phyloP scores from a whole-genome alignment of 2,329 filamentous ascomycete genomes.

The Thermothelomyces thermophilus region DNA sequence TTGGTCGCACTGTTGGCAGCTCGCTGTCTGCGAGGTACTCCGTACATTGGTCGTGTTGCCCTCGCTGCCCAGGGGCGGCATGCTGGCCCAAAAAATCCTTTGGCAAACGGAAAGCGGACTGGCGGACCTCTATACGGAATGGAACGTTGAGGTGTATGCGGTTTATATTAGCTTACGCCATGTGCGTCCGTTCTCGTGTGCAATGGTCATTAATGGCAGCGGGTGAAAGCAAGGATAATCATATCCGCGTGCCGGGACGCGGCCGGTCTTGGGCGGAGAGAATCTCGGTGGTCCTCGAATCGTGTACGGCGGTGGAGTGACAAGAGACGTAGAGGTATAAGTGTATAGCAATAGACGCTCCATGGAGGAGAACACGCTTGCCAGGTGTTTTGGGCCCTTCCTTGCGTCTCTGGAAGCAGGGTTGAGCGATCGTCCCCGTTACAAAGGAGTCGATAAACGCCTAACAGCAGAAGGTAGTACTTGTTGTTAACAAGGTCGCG shows the following conservation, averaged over 20 bases:
- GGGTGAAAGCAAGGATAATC: slow-evolving; percentile 25
- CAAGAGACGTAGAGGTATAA: too few relatives aligned
- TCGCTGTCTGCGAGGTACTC: background rate
- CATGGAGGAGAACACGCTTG: too few relatives aligned
- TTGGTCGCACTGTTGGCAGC: background rate
- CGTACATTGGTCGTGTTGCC: background rate
- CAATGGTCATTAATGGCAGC: slow-evolving; percentile 19
- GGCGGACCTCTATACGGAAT: background rate
- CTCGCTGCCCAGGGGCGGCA: background rate
- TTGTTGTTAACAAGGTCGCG: background rate
- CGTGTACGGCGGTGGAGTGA: too few relatives aligned
- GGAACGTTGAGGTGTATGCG: slow-evolving; percentile 17
- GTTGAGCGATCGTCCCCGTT: too few relatives aligned
- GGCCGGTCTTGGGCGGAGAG: background rate
- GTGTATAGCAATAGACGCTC: too few relatives aligned
- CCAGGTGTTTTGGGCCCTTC: too few relatives aligned
- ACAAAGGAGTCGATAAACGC: too few relatives aligned
- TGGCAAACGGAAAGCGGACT: background rate
- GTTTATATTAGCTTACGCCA: slow-evolving; percentile 24
- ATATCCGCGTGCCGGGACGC: slow-evolving; percentile 13
- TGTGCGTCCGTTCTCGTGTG: slow-evolving; percentile 8
- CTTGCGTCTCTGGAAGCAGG: too few relatives aligned
- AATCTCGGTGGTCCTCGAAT: too few relatives aligned
- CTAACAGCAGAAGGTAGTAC: background rate
- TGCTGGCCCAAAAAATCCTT: background rate